Evolutionary conservation across 2,329 filamentous ascomycete genomes (phyloP).

Genomic region (Zopfia rhizophila): DNA sequence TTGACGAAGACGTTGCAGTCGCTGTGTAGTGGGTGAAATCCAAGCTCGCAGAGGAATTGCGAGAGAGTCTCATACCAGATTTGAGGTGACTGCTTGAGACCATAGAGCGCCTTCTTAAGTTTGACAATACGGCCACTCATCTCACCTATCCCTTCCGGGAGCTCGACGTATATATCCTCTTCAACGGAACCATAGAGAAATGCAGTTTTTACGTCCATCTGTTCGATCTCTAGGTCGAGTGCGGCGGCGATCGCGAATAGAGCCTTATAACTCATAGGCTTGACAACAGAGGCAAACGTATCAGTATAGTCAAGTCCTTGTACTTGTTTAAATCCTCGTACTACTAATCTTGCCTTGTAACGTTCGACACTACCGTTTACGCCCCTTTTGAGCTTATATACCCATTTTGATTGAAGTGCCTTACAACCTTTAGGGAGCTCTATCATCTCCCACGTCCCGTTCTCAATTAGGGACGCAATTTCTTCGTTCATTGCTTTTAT

Average conservation of each 20-base stretch:
- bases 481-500: conserved; percentile 23
- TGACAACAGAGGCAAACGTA: conserved; percentile 37
- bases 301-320: conserved; percentile 39
- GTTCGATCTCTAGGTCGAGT: conserved; percentile 32
- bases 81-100: conserved; percentile 41
- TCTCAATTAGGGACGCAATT: conserved; percentile 20
- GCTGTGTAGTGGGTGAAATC: conserved; percentile 21
- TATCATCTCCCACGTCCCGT: conserved; percentile 25
- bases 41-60: conserved; percentile 21
- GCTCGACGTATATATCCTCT: conserved; percentile 36
- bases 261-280: conserved; percentile 34
- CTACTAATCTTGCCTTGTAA: conserved; percentile 40
- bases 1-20: conserved; percentile 27
- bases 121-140: conserved; percentile 21
- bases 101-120: conserved; percentile 40
- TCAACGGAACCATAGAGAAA: conserved; percentile 43
- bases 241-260: conserved; percentile 34
- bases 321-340: conserved; percentile 36
- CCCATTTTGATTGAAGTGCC: conserved; percentile 27
- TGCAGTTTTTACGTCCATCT: conserved; percentile 46
- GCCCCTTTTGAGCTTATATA: conserved; percentile 35
- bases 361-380: conserved; percentile 24
- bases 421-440: conserved; percentile 6
- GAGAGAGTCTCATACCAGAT: conserved; percentile 35
- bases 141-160: conserved; percentile 22